Conservation (phyloP, 2,329 filamentous ascomycete genomes). For the Clonostachys sp. region DNA sequence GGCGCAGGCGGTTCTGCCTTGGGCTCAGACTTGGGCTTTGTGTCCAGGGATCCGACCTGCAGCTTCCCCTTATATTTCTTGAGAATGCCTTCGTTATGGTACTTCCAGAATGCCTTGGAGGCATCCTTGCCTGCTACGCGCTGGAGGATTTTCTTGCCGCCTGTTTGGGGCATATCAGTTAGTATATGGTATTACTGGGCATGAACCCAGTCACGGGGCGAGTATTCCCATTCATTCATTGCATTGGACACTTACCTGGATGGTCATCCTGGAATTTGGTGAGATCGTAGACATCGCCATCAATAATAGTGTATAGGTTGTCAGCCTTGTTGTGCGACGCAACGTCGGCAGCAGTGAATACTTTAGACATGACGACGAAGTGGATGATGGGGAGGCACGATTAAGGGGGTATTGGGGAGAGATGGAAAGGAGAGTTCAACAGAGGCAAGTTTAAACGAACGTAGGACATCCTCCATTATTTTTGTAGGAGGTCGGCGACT, state of each 20-base stretch:
- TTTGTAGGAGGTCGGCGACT: neutral
- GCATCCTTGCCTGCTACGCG: slow-evolving; percentile 62
- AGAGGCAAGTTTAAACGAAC: neutral
- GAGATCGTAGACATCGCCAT: slow-evolving; percentile 93
- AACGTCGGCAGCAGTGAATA: slow-evolving; percentile 79
- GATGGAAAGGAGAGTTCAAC: neutral
- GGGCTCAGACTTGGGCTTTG: slow-evolving; percentile 69
- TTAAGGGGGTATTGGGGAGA: neutral
- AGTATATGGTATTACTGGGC: neutral
- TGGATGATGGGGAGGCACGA: neutral
- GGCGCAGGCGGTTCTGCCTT: slow-evolving; percentile 40
- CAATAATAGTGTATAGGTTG: slow-evolving; percentile 84
- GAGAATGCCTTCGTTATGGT: slow-evolving; percentile 80
- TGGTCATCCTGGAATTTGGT: slow-evolving; percentile 85
- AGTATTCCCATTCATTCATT: neutral
- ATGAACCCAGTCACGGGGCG: neutral
- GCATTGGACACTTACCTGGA: slow-evolving; percentile 52
- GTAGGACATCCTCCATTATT: neutral
- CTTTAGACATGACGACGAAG: slow-evolving; percentile 69
- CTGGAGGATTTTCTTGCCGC: slow-evolving; percentile 61
- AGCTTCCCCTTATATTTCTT: slow-evolving; percentile 80
- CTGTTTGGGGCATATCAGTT: slow-evolving; percentile 18
- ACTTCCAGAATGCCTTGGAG: slow-evolving; percentile 66
- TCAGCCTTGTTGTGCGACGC: slow-evolving; percentile 86
- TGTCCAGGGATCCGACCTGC: slow-evolving; percentile 82